Percentiles rank a stretch among this genome's conserved stretches.
Conservation (phyloP, 768 basidiomycete species). For the Lactarius deliciosus region DNA sequence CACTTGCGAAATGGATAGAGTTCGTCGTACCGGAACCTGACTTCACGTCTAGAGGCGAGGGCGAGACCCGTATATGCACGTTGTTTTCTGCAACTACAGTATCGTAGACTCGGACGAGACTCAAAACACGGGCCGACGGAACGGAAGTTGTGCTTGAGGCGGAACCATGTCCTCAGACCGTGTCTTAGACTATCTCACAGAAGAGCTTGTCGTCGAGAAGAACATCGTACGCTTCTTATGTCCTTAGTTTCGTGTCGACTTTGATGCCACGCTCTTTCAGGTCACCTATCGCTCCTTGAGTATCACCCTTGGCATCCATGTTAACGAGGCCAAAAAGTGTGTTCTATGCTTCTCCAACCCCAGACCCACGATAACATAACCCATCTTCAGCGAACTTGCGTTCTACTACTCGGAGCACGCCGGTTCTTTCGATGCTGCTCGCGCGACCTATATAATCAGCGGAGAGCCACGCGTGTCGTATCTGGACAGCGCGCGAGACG, state of each 20-base stretch:
- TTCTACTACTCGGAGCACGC: conserved; percentile 50
- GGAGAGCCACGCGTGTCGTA: conserved; percentile 44
- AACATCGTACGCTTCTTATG: conserved; percentile 40
- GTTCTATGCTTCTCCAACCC: conserved; percentile 23
- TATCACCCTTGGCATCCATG: conserved; percentile 66
- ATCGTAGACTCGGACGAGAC: no score
- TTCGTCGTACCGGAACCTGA: no score
- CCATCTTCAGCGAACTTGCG: conserved; percentile 55
- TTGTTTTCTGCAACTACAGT: no score
- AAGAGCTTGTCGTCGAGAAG: conserved; percentile 46
- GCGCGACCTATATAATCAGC: conserved; percentile 71
- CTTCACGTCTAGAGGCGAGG: no score
- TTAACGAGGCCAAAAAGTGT: conserved; percentile 78
- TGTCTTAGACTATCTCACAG: conserved; percentile 45
- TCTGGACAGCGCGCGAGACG: conserved; percentile 14
- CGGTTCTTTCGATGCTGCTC: conserved; percentile 43
- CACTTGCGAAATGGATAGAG: no score
- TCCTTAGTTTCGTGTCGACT: background rate
- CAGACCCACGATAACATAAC: conserved; percentile 11
- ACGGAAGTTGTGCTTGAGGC: background rate
- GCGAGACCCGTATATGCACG: no score
- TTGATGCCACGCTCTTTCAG: conserved; percentile 38
- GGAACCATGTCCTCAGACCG: conserved; percentile 26
- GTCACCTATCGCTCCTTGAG: conserved; percentile 81
- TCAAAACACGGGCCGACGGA: background rate